Conservation (phyloP, 2,329 filamentous ascomycete genomes). For the Fusarium clavum region DNA sequence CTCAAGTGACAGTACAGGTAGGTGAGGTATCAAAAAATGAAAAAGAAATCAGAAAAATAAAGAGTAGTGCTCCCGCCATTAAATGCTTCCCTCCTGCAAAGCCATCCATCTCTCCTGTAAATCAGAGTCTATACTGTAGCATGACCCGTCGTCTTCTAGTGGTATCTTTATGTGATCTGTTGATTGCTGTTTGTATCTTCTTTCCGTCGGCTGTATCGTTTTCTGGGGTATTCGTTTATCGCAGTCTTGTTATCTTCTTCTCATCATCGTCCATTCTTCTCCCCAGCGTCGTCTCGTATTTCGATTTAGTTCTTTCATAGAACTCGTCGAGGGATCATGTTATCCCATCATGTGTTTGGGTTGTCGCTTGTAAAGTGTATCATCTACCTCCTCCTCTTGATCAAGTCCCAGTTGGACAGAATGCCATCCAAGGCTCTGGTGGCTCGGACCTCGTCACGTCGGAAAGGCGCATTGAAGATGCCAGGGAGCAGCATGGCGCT, state of each 20-base stretch:
- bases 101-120: slow-evolving; percentile 13
- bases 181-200: slow-evolving; percentile 22
- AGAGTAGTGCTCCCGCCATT: slow-evolving; percentile 37
- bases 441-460: slow-evolving; percentile 68
- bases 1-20: slow-evolving; percentile 44
- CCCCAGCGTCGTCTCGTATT: slow-evolving; percentile 10
- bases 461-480: slow-evolving; percentile 71
- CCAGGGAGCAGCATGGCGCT: slow-evolving; percentile 70
- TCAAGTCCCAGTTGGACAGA: slow-evolving; percentile 61
- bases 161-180: slow-evolving; percentile 27
- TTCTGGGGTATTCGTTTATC: slow-evolving; percentile 22
- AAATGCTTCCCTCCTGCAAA: slow-evolving; percentile 16
- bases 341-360: not conserved
- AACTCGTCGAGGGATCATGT: not conserved
- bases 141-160: slow-evolving; percentile 31
- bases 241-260: slow-evolving; percentile 16
- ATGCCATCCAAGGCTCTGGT: slow-evolving; percentile 64
- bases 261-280: slow-evolving; percentile 4
- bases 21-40: slow-evolving; percentile 29
- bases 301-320: not conserved
- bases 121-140: slow-evolving; percentile 26
- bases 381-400: slow-evolving; percentile 60
- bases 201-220: slow-evolving; percentile 16
- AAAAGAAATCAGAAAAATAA: slow-evolving; percentile 19
- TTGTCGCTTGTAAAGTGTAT: not conserved